Evolutionary conservation across 2,329 filamentous ascomycete species (phyloP), one percentile per base, ranked within the genome.

Genomic region (Pseudogymnoascus sp.): DNA sequence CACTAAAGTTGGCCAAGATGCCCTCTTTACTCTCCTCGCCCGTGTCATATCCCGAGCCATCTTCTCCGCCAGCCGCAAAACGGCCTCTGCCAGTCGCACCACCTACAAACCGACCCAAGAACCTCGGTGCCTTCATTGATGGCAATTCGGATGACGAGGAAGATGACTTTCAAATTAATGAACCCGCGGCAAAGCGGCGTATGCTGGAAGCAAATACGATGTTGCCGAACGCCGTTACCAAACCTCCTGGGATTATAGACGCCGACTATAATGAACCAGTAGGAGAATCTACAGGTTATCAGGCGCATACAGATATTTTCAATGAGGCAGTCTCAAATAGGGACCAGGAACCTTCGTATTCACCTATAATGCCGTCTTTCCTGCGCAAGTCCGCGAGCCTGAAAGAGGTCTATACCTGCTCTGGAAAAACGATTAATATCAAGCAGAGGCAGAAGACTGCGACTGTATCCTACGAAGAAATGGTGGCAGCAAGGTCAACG

Each of bases 401-500:
- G 24, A 60, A 66, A 2, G 64, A 71, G 41, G 58, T 70, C 8
- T 15, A 67, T 29, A 72, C 71, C 3, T 73, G 70, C 59, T 69
- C 70, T 21, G 88, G 88, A 31, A 81, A 78, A 41, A 76, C 77
- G 0, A 72, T 83, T 1, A 77, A 81, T 0, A 78, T 90, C 47
- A 78, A 78, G 47, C 77, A 83, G 67, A 83, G 85, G 59, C 78
- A 77, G 60, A 70, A 75, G 6, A 71, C 73, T 0, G 72, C 74
- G 1, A 71, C 75, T 0, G 71, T 82, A 1, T 78, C 87, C 0
- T 90, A 88, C 68, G 84, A 89, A 68, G 77, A 82, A 39, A 80
- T 91, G 67, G 82, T 89, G 2, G 87, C 87, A 21, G 81, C 84
- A 9, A 79, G 88, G 58, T 90, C 88, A 4, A 83, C 76, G 61